Conservation (phyloP, 2,329 filamentous ascomycete genomes). For the Penicillium sp. region DNA sequence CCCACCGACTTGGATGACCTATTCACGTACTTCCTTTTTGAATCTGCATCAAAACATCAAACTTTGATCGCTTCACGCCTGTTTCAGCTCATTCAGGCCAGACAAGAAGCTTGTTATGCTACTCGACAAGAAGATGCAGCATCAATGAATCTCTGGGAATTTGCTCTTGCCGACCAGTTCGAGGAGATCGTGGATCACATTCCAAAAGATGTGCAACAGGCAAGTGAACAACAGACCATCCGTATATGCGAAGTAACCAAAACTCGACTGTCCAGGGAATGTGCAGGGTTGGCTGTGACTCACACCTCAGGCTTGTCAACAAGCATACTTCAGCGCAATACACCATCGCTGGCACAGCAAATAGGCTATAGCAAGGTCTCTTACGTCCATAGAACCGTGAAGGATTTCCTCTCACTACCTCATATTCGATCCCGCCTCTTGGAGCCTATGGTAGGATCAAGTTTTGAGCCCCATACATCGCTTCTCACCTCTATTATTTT, state of each 20-base stretch:
- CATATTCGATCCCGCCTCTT: background rate
- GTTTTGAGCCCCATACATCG: background rate
- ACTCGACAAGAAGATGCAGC: background rate
- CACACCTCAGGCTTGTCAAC: background rate
- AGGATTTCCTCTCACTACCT: background rate
- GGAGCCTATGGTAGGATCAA: background rate
- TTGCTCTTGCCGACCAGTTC: background rate
- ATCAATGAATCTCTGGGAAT: background rate
- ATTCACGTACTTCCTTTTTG: background rate
- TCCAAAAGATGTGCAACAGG: background rate
- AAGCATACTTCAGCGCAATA: background rate
- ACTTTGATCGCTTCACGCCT: background rate
- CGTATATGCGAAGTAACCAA: background rate
- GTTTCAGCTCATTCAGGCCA: background rate
- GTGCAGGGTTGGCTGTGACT: background rate
- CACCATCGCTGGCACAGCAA: background rate
- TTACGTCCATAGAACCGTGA: background rate
- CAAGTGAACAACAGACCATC: background rate
- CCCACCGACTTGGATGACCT: background rate
- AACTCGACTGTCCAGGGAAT: background rate
- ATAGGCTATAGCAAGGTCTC: background rate
- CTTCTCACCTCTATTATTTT: background rate
- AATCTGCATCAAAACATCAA: background rate
- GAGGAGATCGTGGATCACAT: background rate
- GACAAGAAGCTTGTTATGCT: background rate